Base-by-base conservation (phyloP, 1,284 basidiomycete genomes). In the Cryptococcus deneoformans region DNA sequence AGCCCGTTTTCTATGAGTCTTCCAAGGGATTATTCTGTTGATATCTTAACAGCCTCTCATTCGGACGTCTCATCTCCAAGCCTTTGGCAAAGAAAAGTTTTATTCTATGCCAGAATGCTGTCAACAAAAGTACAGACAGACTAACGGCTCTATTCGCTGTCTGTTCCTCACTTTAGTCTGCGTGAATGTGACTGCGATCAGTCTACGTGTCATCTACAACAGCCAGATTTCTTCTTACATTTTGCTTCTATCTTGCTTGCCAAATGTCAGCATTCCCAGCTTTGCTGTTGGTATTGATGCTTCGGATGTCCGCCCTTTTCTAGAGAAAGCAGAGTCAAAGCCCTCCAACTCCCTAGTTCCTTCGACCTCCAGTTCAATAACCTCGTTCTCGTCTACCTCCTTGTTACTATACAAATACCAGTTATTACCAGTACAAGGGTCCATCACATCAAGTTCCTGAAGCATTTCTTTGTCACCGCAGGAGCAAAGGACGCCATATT, bases 331-430 rank as follows among this genome's bases (percentile, higher is more conserved):
- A 9, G 46, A 47, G 3, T 29, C 29, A 3, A 29, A 29, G 29
- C 5, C 29, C 29, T 29, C 5, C 3, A 47, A 14, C 20, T 29
- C 14, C n/a, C 35, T 34, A 11, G 35, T 35, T 14, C 8, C 12
- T 34, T 47, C 46, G 20, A 14, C 45, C 10, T 46, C 46, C n/a
- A 16, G 6, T 34, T 34, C 46, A 20, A 47, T 34, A 9, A 29
- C 5, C 7, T 29, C 46, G 9, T 29, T 10, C 46, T 47, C 46
- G n/a, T 50, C 48, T 8, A 49, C 14, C 35, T 51, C 34, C 12
- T 50, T 14, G 42, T 58, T 58, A 12, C 35, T n/a, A 34, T 51
- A 58, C 39, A 58, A 51, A 40, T 46, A 58, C 57, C 57, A 58
- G 24, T 49, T 58, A 29, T 54, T 46, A 39, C 54, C 57, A 38